These are phyloP conservation scores for Pythium aphanidermatum DNA, from an alignment of 352 stramenopile species.

Conservation along the genomic window DNA sequence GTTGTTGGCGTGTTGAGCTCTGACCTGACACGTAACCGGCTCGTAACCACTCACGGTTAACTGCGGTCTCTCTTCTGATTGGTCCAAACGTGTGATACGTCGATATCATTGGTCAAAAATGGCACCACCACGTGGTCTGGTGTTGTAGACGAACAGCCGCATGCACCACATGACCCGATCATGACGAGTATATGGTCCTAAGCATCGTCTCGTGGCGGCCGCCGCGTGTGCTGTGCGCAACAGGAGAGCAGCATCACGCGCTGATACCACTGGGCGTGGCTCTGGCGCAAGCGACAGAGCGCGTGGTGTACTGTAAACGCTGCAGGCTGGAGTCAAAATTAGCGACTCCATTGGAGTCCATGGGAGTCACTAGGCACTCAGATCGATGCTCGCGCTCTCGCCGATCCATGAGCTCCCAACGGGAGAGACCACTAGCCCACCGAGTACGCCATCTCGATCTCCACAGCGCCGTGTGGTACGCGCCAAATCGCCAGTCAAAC, in stretches of 20 bases:
- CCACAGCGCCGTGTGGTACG: constrained; percentile 1
- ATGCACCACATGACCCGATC: no score
- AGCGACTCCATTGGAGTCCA: no score
- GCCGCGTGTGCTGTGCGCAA: no score
- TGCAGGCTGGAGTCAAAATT: no score
- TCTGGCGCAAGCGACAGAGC: no score
- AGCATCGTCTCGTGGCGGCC: no score
- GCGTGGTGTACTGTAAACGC: no score
- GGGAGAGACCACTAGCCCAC: no score
- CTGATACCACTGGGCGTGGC: no score
- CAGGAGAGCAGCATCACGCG: no score
- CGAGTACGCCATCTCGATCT: background rate
- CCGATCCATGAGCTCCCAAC: background rate
- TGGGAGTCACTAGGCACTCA: background rate
- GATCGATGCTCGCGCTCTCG: background rate
- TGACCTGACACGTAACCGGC: background rate
- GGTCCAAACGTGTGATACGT: background rate
- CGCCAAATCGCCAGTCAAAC: constrained; percentile 17
- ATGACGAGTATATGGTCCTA: no score
- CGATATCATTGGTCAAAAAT: constrained; percentile 10
- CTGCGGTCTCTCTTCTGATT: background rate
- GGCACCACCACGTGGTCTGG: background rate
- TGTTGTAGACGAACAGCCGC: constrained; percentile 9
- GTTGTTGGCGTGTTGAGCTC: constrained; percentile 1
- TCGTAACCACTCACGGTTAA: constrained; percentile 12